These are phyloP conservation scores for Herpetomonas tarakana DNA, from an alignment of 208 protist species.

Conservation along the genomic window DNA sequence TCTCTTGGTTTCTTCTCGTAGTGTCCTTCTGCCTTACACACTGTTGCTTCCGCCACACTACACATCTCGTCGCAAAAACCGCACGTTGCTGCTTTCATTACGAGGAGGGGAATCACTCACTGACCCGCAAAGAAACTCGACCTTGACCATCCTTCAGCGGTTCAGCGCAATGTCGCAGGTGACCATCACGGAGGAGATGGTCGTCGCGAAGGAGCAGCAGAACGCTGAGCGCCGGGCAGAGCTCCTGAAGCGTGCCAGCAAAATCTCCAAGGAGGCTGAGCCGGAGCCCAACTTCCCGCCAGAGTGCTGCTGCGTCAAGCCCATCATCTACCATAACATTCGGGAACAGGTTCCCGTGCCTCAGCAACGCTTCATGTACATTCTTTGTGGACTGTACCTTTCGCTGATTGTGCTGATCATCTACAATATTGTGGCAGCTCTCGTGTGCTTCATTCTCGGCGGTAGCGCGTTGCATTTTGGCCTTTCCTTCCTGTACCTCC, in stretches of 20 bases:
- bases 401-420: conserved; percentile 60
- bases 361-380: conserved; percentile 84
- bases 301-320: conserved; percentile 79
- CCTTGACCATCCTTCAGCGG: too few relatives aligned
- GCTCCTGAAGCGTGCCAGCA: conserved; percentile 28
- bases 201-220: conserved; percentile 69
- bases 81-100: too few relatives aligned
- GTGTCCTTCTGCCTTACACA: too few relatives aligned
- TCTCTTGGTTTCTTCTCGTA: too few relatives aligned
- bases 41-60: too few relatives aligned
- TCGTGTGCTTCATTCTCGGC: conserved; percentile 50
- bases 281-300: conserved; percentile 83
- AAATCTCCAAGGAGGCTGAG: conserved; percentile 22
- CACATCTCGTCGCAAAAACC: too few relatives aligned
- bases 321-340: conserved; percentile 85
- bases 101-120: too few relatives aligned
- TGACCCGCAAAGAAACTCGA: too few relatives aligned
- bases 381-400: conserved; percentile 64
- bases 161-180: conserved; percentile 5
- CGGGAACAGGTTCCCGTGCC: conserved; percentile 60
- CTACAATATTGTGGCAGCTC: conserved; percentile 67
- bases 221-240: conserved; percentile 44
- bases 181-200: conserved; percentile 62
- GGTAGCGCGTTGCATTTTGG: conserved; percentile 63
- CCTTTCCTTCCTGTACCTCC: conserved; percentile 80